A percentile compares a stretch with the other conserved stretches of the same genome.
Evolutionary conservation across 2,329 filamentous ascomycete genomes (phyloP).

Genomic region (Aspergillus quadricinctus): DNA sequence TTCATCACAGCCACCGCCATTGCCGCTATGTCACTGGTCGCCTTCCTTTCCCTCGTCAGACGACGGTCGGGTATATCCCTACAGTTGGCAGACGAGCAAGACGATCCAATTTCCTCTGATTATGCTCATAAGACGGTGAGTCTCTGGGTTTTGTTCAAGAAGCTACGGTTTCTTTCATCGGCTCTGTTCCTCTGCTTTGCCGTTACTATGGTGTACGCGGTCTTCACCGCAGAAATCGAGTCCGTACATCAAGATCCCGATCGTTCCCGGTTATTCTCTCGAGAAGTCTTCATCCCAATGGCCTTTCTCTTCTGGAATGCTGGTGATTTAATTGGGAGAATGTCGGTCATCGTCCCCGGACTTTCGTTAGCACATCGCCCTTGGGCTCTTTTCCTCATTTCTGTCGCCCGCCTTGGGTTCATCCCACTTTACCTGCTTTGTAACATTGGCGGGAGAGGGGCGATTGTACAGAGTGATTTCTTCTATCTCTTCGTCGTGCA

Average conservation of each 20-base stretch:
- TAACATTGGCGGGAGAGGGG: conserved; percentile 75
- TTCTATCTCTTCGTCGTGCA: conserved; percentile 88
- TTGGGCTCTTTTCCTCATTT: conserved; percentile 60
- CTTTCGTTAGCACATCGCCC: conserved; percentile 60
- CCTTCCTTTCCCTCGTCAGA: conserved; percentile 69
- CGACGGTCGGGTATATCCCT: conserved; percentile 31
- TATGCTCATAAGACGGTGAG: conserved; percentile 47
- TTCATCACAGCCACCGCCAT: conserved; percentile 83
- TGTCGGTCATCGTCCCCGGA: conserved; percentile 58
- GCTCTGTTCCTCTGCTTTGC: conserved; percentile 76
- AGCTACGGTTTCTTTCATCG: conserved; percentile 73
- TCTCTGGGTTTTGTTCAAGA: conserved; percentile 65
- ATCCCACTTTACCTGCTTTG: conserved; percentile 85
- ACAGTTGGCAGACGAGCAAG: conserved; percentile 12
- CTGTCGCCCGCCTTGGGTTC: conserved; percentile 63
- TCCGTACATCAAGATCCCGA: conserved; percentile 41
- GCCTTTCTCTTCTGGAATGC: conserved; percentile 91
- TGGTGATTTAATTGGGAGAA: conserved; percentile 75
- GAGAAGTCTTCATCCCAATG: conserved; percentile 79
- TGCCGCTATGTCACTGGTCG: conserved; percentile 63
- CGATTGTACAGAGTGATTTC: conserved; percentile 69
- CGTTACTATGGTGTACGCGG: conserved; percentile 90
- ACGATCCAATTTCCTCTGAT: conserved; percentile 23
- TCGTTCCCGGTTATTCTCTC: conserved; percentile 56
- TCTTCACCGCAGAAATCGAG: conserved; percentile 71